phyloP scores from a whole-genome alignment of 2,329 filamentous ascomycete genomes.

The Pseudonectria buxi region DNA sequence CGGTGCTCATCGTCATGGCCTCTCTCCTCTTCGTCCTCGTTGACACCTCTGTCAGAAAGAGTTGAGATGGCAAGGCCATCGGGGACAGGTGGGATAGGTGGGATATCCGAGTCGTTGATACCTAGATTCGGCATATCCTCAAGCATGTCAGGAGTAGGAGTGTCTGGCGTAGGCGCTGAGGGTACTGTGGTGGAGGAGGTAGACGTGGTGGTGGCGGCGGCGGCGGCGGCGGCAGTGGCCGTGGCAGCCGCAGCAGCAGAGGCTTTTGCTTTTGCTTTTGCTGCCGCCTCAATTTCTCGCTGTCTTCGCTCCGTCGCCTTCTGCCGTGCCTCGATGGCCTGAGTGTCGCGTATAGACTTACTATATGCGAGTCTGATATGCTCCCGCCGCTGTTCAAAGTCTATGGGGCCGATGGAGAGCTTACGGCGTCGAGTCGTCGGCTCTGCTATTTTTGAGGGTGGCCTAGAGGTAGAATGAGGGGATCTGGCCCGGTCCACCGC shows the following conservation, averaged over 20 bases:
- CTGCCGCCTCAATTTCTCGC: conserved; percentile 43
- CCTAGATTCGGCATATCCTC: no score
- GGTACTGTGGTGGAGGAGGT: no score
- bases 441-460: conserved; percentile 29
- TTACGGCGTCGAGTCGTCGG: conserved; percentile 40
- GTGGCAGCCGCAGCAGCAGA: conserved; percentile 12
- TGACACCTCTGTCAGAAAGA: conserved; percentile 2
- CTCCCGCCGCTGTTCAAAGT: conserved; percentile 76
- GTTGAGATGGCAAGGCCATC: conserved; percentile 4
- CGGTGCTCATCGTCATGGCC: conserved; percentile 6
- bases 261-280: conserved; percentile 33
- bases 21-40: conserved; percentile 7
- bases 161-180: conserved; percentile 14
- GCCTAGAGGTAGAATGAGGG: conserved; percentile 29
- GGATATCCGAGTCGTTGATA: conserved; percentile 11
- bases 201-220: no score
- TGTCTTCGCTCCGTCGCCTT: conserved; percentile 45
- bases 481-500: conserved; percentile 51
- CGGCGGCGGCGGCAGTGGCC: conserved; percentile 10
- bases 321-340: conserved; percentile 51
- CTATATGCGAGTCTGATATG: conserved; percentile 81
- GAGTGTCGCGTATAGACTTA: conserved; percentile 70
- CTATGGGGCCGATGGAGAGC: conserved; percentile 64
- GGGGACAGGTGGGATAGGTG: conserved; percentile 17
- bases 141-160: conserved; percentile 1